These are phyloP conservation scores for Salvia hispanica DNA, from an alignment of 257 asterid species.

Conservation along the genomic window DNA sequence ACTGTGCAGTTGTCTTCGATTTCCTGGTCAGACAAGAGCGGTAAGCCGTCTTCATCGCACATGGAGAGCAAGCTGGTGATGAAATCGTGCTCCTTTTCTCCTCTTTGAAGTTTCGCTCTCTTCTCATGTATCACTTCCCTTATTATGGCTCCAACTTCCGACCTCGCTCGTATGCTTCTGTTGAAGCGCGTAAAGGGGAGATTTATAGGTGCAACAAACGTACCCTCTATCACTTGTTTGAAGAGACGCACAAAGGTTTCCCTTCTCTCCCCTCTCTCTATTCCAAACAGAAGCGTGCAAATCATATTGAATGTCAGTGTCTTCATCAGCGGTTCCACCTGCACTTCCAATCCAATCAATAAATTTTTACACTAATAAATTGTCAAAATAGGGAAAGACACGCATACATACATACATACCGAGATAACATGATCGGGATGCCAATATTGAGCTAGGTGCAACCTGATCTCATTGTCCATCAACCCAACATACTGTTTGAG, in stretches of 20 bases:
- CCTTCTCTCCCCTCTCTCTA: constrained; percentile 24
- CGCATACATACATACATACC: not conserved
- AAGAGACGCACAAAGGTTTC: not conserved
- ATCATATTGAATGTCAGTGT: constrained; percentile 25
- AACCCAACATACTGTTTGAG: constrained; percentile 12
- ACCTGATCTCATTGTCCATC: constrained; percentile 27
- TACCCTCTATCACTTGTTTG: constrained; percentile 22
- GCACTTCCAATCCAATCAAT: not conserved
- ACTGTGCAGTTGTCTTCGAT: constrained; percentile 16
- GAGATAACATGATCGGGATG: not conserved
- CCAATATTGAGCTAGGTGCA: constrained; percentile 25
- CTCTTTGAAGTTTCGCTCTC: not conserved
- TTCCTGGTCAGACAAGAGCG: constrained; percentile 20
- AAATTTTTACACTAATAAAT: too few relatives aligned
- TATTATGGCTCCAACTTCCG: constrained; percentile 6
- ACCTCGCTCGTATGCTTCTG: constrained; percentile 22
- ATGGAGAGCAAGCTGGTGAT: constrained; percentile 28
- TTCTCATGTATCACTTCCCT: constrained; percentile 22
- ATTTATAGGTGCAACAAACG: constrained; percentile 16
- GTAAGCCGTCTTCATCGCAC: constrained; percentile 1
- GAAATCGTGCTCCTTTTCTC: constrained; percentile 5
- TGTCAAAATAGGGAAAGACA: too few relatives aligned
- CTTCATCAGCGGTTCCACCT: constrained; percentile 30
- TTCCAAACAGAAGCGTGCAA: constrained; percentile 17
- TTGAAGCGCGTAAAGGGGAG: constrained; percentile 27